These are phyloP conservation scores for Myriosclerotinia scirpicola DNA, from an alignment of 2,329 filamentous ascomycete species.

Conservation along the genomic window DNA sequence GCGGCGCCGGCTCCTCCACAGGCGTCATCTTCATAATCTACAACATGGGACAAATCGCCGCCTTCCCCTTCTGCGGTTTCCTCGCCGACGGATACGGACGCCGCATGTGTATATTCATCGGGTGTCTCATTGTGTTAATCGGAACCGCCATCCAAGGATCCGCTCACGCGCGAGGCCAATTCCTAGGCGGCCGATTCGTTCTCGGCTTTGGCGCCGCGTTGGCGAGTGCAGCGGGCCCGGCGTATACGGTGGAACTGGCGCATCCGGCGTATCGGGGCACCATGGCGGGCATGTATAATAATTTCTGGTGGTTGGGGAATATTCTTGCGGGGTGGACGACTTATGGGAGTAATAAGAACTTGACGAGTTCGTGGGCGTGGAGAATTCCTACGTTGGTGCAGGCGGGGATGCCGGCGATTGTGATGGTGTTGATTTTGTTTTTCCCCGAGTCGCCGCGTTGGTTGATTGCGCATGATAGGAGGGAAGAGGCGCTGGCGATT, in stretches of 20 bases:
- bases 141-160: slow-evolving; percentile 46
- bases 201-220: slow-evolving; percentile 60
- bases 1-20: slow-evolving; percentile 48
- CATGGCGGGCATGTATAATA: not conserved
- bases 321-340: not conserved
- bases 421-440: slow-evolving; percentile 50
- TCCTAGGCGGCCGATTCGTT: slow-evolving; percentile 57
- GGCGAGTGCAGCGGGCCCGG: slow-evolving; percentile 45
- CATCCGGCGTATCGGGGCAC: not conserved
- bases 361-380: slow-evolving; percentile 48
- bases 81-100: slow-evolving; percentile 38
- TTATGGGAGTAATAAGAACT: not conserved
- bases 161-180: slow-evolving; percentile 48
- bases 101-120: slow-evolving; percentile 6
- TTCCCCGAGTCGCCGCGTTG: slow-evolving; percentile 37
- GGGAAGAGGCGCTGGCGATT: slow-evolving; percentile 55
- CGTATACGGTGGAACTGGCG: not conserved
- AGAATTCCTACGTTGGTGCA: slow-evolving; percentile 58
- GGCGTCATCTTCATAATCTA: slow-evolving; percentile 52
- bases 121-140: not conserved
- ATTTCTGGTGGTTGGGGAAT: slow-evolving; percentile 10
- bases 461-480: slow-evolving; percentile 54
- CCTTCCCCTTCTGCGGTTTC: slow-evolving; percentile 53
- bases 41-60: slow-evolving; percentile 45
- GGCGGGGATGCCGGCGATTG: slow-evolving; percentile 47